Evolutionary conservation across 805 yeast genomes (phyloP).

Genomic region (Cephaloascus albidus): DNA sequence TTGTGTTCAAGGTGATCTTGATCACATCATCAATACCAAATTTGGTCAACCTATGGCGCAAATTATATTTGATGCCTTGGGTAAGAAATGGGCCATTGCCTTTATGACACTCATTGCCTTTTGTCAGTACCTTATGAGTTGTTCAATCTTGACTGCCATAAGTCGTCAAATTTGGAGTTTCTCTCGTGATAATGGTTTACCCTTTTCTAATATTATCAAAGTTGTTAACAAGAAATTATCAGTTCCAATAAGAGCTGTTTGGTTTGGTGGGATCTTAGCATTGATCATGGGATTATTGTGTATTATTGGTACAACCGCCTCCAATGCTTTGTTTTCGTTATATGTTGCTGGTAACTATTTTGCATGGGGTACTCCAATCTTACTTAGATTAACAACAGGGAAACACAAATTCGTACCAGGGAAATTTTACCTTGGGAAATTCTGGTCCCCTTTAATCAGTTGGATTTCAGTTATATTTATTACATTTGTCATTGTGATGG

Average conservation of each 20-base stretch:
- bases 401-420: conserved; percentile 29
- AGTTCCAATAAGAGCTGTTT: conserved; percentile 18
- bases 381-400: conserved; percentile 16
- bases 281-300: conserved; percentile 27
- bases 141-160: conserved; percentile 18
- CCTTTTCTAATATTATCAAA: conserved; percentile 15
- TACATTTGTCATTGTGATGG: conserved; percentile 16
- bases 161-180: conserved; percentile 20
- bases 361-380: conserved; percentile 30
- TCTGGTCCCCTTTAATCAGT: conserved; percentile 20
- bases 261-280: conserved; percentile 23
- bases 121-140: conserved; percentile 22
- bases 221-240: conserved; percentile 14
- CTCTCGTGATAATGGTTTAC: conserved; percentile 21
- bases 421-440: conserved; percentile 27
- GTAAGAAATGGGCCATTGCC: conserved; percentile 19
- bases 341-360: conserved; percentile 32
- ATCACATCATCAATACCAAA: conserved; percentile 10
- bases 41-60: conserved; percentile 21
- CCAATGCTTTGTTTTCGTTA: conserved; percentile 33
- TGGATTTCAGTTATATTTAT: conserved; percentile 19
- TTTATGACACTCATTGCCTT: conserved; percentile 18
- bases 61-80: conserved; percentile 17
- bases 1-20: conserved; percentile 14
- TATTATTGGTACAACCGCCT: conserved; percentile 29